These are phyloP conservation scores for Triangularia verruculosa DNA, from an alignment of 2,329 filamentous ascomycete species.

Conservation along the genomic window DNA sequence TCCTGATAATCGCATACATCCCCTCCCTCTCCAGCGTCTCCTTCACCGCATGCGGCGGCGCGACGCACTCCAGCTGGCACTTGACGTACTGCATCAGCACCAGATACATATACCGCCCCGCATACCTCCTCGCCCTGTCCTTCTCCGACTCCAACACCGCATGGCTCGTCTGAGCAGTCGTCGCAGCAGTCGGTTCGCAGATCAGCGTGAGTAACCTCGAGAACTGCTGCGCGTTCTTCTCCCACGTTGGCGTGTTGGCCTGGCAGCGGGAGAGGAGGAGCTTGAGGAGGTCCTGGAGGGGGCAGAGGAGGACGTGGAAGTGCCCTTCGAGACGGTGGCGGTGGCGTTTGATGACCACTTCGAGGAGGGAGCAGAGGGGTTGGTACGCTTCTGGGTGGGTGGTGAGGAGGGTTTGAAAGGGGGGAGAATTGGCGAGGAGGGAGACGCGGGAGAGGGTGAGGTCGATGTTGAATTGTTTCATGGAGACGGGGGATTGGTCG, in stretches of 20 bases:
- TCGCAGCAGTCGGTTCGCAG: constrained; percentile 27
- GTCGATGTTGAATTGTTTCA: constrained; percentile 60
- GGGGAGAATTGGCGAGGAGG: constrained; percentile 33
- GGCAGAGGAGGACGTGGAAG: constrained; percentile 55
- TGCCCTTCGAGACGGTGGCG: constrained; percentile 60
- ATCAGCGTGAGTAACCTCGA: constrained; percentile 56
- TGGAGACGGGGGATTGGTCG: constrained; percentile 47
- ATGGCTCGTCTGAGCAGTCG: constrained; percentile 44
- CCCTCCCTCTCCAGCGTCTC: constrained; percentile 55
- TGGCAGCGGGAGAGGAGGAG: constrained; percentile 42
- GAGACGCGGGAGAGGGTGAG: constrained; percentile 46
- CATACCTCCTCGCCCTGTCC: constrained; percentile 58
- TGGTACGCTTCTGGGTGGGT: constrained; percentile 41
- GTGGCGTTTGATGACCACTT: constrained; percentile 57
- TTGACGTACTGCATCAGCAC: constrained; percentile 59
- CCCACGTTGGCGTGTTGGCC: constrained; percentile 24
- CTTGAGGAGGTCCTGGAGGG: constrained; percentile 55
- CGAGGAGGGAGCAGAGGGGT: constrained; percentile 52
- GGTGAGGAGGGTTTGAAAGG: constrained; percentile 26
- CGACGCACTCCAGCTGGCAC: constrained; percentile 53
- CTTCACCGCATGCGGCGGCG: constrained; percentile 43
- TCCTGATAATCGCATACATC: constrained; percentile 56
- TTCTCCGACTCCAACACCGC: constrained; percentile 55
- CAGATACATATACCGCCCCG: constrained; percentile 60
- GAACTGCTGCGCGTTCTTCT: constrained; percentile 49